A percentile compares a stretch with the other conserved stretches of the same genome.
Conservation (phyloP, 805 yeast species). For the Ogataea pilisensis region DNA sequence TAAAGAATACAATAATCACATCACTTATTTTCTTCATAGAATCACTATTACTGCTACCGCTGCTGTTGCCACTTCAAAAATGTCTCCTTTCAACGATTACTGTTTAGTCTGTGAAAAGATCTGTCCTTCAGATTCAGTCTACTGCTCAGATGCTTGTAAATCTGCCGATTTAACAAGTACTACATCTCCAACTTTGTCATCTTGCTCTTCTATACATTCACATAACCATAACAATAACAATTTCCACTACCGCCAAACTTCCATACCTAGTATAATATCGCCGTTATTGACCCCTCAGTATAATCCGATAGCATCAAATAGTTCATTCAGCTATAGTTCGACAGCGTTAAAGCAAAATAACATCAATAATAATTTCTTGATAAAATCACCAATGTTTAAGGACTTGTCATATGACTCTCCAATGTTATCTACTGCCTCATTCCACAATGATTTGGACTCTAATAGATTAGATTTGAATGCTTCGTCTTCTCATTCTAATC, state of each 20-base stretch:
- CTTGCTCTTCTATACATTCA: constrained; percentile 19
- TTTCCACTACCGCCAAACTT: constrained; percentile 6
- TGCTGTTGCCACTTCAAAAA: no score
- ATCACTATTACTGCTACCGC: no score
- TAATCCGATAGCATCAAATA: background rate
- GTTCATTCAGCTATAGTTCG: background rate
- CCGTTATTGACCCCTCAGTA: constrained; percentile 30
- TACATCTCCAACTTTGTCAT: constrained; percentile 22
- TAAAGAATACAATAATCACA: no score
- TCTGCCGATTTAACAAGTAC: constrained; percentile 21
- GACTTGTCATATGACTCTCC: constrained; percentile 32
- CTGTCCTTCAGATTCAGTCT: constrained; percentile 28
- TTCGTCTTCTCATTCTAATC: background rate
- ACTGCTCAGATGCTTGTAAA: constrained; percentile 32
- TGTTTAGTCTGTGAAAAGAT: constrained; percentile 34
- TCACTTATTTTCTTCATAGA: no score
- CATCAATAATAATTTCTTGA: background rate
- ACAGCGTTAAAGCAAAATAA: background rate
- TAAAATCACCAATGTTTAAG: constrained; percentile 23
- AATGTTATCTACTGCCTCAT: constrained; percentile 19
- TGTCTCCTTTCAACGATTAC: constrained; percentile 39
- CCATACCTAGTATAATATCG: constrained; percentile 21
- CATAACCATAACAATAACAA: constrained; percentile 3
- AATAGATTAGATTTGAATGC: constrained; percentile 29
- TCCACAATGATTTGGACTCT: constrained; percentile 26